Evolutionary conservation across 805 yeast species (phyloP).

Genomic region (Millerozyma miso): DNA sequence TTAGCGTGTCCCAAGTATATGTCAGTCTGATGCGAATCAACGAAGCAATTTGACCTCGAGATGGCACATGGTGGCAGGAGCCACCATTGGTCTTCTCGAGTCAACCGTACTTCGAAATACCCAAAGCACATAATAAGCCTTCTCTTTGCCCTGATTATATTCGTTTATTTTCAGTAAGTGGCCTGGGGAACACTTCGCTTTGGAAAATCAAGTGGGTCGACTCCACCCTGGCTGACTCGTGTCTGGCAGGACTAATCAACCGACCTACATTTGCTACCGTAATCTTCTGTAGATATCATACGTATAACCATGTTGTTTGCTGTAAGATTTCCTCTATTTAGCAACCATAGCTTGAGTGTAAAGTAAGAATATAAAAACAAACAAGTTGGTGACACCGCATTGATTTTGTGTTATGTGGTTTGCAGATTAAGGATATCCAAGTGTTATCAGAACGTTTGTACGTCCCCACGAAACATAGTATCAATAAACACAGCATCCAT

Average conservation of each 20-base stretch:
- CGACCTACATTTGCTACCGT: neutral
- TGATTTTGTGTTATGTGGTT: neutral
- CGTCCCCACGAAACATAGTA: neutral
- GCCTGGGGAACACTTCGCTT: conserved; percentile 43
- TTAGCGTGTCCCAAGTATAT: too few species aligned
- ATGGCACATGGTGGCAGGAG: neutral
- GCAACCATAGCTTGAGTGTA: too few species aligned
- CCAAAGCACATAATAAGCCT: conserved; percentile 44
- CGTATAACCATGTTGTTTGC: neutral
- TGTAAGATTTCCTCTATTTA: neutral
- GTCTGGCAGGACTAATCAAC: neutral
- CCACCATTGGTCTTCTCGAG: neutral
- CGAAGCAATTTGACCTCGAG: too few species aligned
- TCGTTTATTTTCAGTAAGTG: conserved; percentile 47
- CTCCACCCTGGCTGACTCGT: conserved; percentile 40
- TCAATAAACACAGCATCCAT: neutral
- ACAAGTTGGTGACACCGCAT: neutral
- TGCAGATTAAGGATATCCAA: neutral
- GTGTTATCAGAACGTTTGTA: neutral
- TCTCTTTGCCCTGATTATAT: conserved; percentile 46
- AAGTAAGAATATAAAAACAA: too few species aligned
- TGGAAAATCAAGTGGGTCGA: conserved; percentile 39
- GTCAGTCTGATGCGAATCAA: too few species aligned
- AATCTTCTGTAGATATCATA: too few species aligned
- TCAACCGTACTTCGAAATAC: conserved; percentile 1